Conservation (phyloP, 1,139 yeast species). For the Debaryomyces robertsiae region DNA sequence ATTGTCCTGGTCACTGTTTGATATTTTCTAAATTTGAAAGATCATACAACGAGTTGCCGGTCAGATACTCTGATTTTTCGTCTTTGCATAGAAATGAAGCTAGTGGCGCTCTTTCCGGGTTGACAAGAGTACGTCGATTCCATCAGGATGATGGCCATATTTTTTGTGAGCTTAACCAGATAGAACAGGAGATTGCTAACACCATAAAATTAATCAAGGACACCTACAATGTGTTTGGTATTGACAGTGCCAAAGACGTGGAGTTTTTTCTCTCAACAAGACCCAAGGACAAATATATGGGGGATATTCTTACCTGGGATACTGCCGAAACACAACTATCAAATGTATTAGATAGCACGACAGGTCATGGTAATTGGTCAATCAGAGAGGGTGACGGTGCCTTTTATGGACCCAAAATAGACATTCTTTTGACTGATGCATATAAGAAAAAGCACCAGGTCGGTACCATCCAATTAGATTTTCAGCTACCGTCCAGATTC, state of each 20-base stretch:
- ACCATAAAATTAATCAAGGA: constrained; percentile 76
- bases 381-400: constrained; percentile 95
- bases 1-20: constrained; percentile 97
- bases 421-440: constrained; percentile 82
- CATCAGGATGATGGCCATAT: constrained; percentile 99
- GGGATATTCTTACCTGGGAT: constrained; percentile 82
- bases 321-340: constrained; percentile 76
- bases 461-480: constrained; percentile 94
- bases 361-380: constrained; percentile 64
- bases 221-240: constrained; percentile 78
- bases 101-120: constrained; percentile 90
- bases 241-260: constrained; percentile 48
- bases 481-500: constrained; percentile 89
- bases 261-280: constrained; percentile 83
- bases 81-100: constrained; percentile 95
- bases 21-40: constrained; percentile 81
- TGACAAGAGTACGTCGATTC: constrained; percentile 93
- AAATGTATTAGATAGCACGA: constrained; percentile 58
- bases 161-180: constrained; percentile 84
- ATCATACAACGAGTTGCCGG: constrained; percentile 87
- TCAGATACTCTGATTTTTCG: constrained; percentile 88
- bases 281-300: constrained; percentile 81
- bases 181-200: constrained; percentile 72
- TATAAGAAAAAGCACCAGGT: constrained; percentile 86
- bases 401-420: constrained; percentile 96